Conservation (phyloP, 2,329 filamentous ascomycete species). For the Aspergillus caelatus region DNA sequence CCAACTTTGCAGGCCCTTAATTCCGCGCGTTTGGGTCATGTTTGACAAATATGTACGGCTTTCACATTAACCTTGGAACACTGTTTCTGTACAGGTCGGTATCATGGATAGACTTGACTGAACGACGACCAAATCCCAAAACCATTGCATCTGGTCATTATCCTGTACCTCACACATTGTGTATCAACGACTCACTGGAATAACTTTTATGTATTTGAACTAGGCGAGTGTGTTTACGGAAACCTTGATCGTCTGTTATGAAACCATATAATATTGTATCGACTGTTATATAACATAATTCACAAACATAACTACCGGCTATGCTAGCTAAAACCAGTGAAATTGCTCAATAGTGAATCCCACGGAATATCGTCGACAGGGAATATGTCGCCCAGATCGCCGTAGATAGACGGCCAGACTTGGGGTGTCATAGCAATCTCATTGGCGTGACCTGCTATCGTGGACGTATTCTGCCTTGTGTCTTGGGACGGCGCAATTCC, state of each 20-base stretch:
- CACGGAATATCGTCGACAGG: not conserved
- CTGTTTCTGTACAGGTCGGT: too few relatives aligned
- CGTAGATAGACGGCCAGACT: not conserved
- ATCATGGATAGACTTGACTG: too few relatives aligned
- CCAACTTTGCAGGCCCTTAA: too few relatives aligned
- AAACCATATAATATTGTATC: not conserved
- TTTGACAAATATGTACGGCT: too few relatives aligned
- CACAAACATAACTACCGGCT: not conserved
- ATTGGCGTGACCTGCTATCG: not conserved
- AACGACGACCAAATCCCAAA: too few relatives aligned
- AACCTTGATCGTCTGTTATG: not conserved
- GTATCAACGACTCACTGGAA: too few relatives aligned
- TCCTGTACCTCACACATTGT: too few relatives aligned
- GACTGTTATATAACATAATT: too few relatives aligned
- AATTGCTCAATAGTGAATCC: not conserved
- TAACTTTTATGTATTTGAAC: too few relatives aligned
- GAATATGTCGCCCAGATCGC: not conserved
- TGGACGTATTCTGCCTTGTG: not conserved
- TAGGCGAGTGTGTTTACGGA: not conserved
- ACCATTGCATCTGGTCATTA: too few relatives aligned
- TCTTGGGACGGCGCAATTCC: not conserved
- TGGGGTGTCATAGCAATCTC: not conserved
- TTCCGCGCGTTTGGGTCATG: too few relatives aligned
- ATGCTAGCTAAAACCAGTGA: not conserved
- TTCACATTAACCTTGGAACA: too few relatives aligned